Conservation (phyloP, 129 eudicot genomes). For the Rutidosis leptorrhynchoides region DNA sequence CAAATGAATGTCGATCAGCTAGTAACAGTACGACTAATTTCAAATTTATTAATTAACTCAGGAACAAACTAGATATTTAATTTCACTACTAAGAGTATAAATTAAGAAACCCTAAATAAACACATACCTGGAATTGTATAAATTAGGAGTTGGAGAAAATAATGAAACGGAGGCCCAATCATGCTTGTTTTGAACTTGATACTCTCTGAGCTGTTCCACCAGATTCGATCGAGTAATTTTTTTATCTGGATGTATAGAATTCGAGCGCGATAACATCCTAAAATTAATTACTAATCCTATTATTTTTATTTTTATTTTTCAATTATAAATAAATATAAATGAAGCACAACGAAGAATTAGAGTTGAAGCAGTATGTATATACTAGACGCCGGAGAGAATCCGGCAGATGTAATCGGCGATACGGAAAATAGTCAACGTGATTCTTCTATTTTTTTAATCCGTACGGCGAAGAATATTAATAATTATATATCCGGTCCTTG, state of each 20-base stretch:
- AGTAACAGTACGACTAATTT: not conserved
- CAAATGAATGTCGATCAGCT: not conserved
- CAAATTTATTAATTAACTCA: not conserved
- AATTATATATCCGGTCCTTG: too few relatives aligned
- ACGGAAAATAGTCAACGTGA: not conserved
- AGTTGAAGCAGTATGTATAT: not conserved
- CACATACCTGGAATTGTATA: conserved; percentile 63
- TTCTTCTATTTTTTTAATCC: too few relatives aligned
- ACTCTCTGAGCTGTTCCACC: conserved; percentile 95
- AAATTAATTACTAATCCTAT: too few relatives aligned
- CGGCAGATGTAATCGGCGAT: not conserved
- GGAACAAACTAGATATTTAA: too few relatives aligned
- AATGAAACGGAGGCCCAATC: conserved; percentile 95
- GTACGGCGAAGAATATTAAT: too few relatives aligned
- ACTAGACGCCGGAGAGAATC: not conserved
- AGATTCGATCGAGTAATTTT: conserved; percentile 87
- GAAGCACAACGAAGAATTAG: not conserved
- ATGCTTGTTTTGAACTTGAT: conserved; percentile 82
- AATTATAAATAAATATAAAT: too few relatives aligned
- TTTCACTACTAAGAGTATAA: not conserved
- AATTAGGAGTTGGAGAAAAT: conserved; percentile 74
- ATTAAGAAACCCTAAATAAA: not conserved
- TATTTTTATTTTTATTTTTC: too few relatives aligned
- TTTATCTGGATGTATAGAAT: not conserved
- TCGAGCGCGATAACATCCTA: not conserved